Conservation (phyloP, 2,329 filamentous ascomycete species). For the Phyllosticta citribraziliensis region DNA sequence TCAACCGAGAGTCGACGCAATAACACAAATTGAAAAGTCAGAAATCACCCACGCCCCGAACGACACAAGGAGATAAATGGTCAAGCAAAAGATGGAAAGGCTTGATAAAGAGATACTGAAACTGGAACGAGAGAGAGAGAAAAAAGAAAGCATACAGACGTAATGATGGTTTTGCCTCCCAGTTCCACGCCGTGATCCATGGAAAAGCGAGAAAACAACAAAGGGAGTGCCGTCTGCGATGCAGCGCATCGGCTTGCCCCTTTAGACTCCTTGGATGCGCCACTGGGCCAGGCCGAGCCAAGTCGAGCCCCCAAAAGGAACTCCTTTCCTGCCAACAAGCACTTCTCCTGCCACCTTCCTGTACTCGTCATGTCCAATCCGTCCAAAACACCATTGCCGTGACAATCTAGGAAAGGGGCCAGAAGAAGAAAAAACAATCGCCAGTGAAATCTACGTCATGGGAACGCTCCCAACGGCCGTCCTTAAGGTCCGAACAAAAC, state of each 20-base stretch:
- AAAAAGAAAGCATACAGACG: neutral
- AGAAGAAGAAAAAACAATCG: neutral
- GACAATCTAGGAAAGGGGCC: neutral
- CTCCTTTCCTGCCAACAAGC: neutral
- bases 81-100: neutral
- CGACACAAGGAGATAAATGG: neutral
- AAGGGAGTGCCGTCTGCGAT: neutral
- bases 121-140: neutral
- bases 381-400: neutral
- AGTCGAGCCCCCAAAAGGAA: neutral
- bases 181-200: neutral
- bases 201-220: neutral
- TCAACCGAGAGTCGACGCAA: no score
- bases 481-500: neutral
- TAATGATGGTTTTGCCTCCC: neutral
- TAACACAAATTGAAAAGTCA: neutral
- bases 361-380: neutral
- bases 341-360: neutral
- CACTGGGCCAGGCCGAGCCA: neutral
- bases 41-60: neutral
- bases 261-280: neutral
- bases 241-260: neutral
- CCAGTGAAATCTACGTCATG: neutral
- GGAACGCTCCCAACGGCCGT: neutral
- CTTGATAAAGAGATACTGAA: neutral